Conservation (phyloP, 345 rosid genomes). For the Pseudoturritis turrita region DNA sequence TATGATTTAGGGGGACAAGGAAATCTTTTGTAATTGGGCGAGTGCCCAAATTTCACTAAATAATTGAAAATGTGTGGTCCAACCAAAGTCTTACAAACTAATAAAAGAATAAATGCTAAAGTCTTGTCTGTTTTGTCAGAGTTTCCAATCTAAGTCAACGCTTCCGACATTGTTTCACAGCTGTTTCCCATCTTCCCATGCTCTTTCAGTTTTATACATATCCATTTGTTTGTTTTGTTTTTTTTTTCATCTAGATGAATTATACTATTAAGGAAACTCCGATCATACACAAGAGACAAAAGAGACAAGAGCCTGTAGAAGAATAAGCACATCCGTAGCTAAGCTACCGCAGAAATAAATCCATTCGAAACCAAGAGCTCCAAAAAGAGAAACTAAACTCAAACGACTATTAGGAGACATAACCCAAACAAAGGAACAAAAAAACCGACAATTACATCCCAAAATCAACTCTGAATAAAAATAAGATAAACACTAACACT, state of each 20-base stretch:
- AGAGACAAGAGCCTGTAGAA: too few species aligned
- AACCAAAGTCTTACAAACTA: conserved; percentile 20
- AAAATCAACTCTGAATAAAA: too few species aligned
- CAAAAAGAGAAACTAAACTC: too few species aligned
- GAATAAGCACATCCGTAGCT: too few species aligned
- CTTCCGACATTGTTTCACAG: conserved; percentile 27
- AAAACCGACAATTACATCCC: too few species aligned
- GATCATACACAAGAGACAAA: too few species aligned
- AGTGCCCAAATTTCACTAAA: conserved; percentile 9
- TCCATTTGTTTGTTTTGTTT: not conserved
- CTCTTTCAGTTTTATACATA: not conserved
- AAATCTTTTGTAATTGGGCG: conserved; percentile 15
- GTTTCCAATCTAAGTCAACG: conserved; percentile 17
- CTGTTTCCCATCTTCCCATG: conserved; percentile 13
- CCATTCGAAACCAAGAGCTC: too few species aligned
- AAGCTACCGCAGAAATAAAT: too few species aligned
- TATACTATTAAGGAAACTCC: too few species aligned
- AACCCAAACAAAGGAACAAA: too few species aligned
- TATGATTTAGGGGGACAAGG: conserved; percentile 13
- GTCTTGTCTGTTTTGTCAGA: conserved; percentile 19
- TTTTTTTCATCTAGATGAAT: not conserved
- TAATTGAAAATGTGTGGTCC: conserved; percentile 26
- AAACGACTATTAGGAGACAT: too few species aligned
- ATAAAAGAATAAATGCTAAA: not conserved
- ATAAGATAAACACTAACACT: too few species aligned